A percentile compares a stretch with the other conserved stretches of the same genome.
phyloP scores from a whole-genome alignment of 2,329 filamentous ascomycete species.

The Curvularia lunata region DNA sequence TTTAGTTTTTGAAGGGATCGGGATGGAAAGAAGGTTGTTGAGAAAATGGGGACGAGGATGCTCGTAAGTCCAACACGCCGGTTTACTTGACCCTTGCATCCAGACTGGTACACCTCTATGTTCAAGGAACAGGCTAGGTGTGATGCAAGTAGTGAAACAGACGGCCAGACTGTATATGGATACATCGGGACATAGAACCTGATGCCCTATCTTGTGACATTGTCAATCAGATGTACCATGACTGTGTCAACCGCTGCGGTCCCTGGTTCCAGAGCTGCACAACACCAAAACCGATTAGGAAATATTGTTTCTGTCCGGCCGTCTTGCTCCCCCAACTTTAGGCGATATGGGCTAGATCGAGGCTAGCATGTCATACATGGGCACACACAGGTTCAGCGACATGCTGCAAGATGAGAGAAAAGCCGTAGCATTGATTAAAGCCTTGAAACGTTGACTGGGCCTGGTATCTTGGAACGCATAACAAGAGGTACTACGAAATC shows the following conservation, averaged over 20 bases:
- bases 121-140: not conserved
- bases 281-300: not conserved
- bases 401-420: not conserved
- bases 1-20: not conserved
- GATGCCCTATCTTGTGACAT: no score
- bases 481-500: not conserved
- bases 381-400: not conserved
- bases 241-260: not conserved
- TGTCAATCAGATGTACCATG: no score
- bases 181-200: no score
- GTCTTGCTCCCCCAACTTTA: not conserved
- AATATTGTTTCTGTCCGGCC: not conserved
- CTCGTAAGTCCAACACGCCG: not conserved
- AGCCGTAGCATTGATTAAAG: not conserved
- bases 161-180: not conserved
- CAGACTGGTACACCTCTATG: not conserved
- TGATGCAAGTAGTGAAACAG: not conserved
- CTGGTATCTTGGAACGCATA: conserved; percentile 5
- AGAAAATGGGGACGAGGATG: not conserved
- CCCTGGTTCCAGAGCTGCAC: not conserved
- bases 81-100: not conserved
- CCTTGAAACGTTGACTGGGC: not conserved
- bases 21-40: not conserved
- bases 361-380: no score
- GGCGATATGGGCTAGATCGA: no score